phyloP scores from a whole-genome alignment of 1,139 yeast genomes.

The Candida neerlandica region DNA sequence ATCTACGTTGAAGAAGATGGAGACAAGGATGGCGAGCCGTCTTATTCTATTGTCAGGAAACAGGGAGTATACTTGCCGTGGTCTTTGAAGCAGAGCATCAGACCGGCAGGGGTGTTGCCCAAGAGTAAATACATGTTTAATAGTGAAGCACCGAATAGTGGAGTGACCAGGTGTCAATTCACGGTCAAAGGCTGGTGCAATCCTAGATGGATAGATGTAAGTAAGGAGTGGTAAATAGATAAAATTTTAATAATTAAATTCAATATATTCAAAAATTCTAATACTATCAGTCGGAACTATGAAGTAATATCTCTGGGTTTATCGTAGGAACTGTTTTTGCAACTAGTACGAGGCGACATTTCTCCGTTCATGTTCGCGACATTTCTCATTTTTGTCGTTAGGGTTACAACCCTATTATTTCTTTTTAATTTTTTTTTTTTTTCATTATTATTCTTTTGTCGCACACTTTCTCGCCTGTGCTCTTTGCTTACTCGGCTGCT shows the following conservation, averaged over 20 bases:
- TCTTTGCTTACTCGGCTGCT: not conserved
- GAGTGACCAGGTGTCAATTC: constrained; percentile 45
- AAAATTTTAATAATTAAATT: not conserved
- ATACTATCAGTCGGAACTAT: not conserved
- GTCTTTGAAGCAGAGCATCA: constrained; percentile 28
- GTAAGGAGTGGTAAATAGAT: not conserved
- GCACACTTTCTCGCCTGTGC: not conserved
- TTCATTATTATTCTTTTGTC: not conserved
- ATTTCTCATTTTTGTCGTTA: too few species aligned
- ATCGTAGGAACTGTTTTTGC: not conserved
- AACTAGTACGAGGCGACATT: not conserved
- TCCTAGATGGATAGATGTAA: constrained; percentile 41
- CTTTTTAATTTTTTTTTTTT: constrained; percentile 4
- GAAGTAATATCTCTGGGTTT: too few species aligned
- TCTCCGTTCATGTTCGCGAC: too few species aligned
- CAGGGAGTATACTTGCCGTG: constrained; percentile 42
- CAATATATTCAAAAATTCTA: not conserved
- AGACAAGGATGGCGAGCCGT: constrained; percentile 5
- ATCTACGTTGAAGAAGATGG: constrained; percentile 20
- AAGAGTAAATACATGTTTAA: constrained; percentile 28
- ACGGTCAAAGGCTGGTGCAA: constrained; percentile 59
- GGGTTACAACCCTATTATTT: constrained; percentile 5
- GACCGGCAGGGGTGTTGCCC: constrained; percentile 40
- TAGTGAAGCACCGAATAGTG: constrained; percentile 42
- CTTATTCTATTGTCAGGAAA: constrained; percentile 21